A percentile compares a stretch with the other conserved stretches of the same genome.
Conservation (phyloP, 2,329 filamentous ascomycete species). For the Acarospora socialis region DNA sequence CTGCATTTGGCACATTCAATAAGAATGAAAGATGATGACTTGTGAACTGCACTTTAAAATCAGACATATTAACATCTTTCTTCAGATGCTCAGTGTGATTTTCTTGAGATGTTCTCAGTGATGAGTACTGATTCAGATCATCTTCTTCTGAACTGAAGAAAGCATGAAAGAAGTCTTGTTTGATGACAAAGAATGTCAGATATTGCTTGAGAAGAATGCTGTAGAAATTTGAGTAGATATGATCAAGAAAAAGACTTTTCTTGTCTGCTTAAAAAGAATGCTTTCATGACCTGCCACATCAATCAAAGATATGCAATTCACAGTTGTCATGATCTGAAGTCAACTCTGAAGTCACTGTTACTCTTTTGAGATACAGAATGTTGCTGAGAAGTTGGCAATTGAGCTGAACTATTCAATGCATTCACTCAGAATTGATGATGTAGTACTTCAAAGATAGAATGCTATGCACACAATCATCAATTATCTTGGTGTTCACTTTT, state of each 20-base stretch:
- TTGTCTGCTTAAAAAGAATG: background rate
- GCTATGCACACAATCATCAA: conserved; percentile 1
- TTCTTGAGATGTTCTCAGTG: too few species aligned
- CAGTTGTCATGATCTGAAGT: too few species aligned
- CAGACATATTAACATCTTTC: background rate
- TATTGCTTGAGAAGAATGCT: background rate
- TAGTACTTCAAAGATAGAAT: conserved; percentile 1
- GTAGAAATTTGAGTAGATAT: too few species aligned
- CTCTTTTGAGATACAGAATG: background rate
- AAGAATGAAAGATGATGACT: background rate
- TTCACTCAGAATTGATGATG: background rate
- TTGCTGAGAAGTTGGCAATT: background rate
- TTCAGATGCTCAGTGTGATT: too few species aligned
- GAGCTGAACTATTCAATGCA: background rate
- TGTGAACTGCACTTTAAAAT: background rate
- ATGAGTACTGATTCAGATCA: too few species aligned
- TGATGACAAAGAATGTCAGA: conserved; percentile 1
- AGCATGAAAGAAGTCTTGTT: conserved; percentile 1
- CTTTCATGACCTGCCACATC: background rate
- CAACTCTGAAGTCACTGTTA: background rate
- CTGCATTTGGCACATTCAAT: background rate
- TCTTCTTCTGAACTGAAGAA: conserved; percentile 2
- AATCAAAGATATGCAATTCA: conserved; percentile 1
- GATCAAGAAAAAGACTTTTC: too few species aligned
- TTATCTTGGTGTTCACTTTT: conserved; percentile 1